phyloP scores from a whole-genome alignment of 163 green algal species.

The Chlamydomonas reinhardtii region DNA sequence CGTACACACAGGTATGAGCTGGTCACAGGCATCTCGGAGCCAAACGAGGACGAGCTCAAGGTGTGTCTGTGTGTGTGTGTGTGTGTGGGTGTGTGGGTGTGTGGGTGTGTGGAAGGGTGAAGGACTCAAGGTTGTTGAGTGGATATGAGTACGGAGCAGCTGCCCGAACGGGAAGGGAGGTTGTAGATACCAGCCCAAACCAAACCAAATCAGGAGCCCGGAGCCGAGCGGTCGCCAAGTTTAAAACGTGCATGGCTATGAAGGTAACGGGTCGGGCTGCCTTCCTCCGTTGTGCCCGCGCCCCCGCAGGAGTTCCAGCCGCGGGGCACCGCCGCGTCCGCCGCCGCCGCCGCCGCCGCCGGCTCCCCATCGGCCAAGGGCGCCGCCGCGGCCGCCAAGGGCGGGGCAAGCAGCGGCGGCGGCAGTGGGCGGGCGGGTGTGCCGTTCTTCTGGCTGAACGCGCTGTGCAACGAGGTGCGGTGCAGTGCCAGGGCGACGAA shows the following conservation, averaged over 20 bases:
- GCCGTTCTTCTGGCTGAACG: constrained; percentile 61
- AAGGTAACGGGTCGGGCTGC: too few species aligned
- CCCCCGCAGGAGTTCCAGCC: constrained; percentile 14
- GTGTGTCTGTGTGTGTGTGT: background rate
- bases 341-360: background rate
- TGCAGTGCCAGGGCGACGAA: too few species aligned
- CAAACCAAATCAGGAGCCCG: too few species aligned
- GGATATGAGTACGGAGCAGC: too few species aligned
- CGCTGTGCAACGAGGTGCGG: constrained; percentile 43
- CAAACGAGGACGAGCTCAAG: constrained; percentile 47
- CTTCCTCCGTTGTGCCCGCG: too few species aligned
- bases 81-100: too few species aligned
- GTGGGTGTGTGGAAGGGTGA: too few species aligned
- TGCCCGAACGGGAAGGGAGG: too few species aligned
- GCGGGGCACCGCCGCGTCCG: background rate
- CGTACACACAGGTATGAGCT: constrained; percentile 47
- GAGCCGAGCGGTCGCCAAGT: too few species aligned
- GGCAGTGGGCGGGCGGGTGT: constrained; percentile 11
- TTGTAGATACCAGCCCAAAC: too few species aligned
- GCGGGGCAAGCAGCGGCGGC: background rate
- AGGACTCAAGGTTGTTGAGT: too few species aligned
- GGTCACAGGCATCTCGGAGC: constrained; percentile 33
- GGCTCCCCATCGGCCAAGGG: background rate
- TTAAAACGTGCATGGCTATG: too few species aligned
- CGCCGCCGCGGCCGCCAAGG: constrained; percentile 2